phyloP scores from a whole-genome alignment of 805 yeast genomes.

The Kodamaea kakaduensis region DNA sequence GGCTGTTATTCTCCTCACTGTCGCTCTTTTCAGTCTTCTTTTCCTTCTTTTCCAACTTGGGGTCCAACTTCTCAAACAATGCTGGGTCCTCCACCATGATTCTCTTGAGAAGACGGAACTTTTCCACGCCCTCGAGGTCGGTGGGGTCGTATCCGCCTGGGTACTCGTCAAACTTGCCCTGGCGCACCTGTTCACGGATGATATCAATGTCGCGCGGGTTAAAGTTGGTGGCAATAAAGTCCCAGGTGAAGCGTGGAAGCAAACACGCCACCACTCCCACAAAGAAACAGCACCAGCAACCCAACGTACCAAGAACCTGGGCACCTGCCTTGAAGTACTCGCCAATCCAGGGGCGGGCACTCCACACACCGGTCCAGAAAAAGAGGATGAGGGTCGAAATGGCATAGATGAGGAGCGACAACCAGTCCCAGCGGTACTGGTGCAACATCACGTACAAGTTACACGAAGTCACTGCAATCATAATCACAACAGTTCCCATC shows the following conservation, averaged over 20 bases:
- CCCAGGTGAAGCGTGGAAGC: constrained; percentile 63
- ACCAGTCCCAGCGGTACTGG: constrained; percentile 82
- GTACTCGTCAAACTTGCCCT: constrained; percentile 65
- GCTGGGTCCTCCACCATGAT: constrained; percentile 33
- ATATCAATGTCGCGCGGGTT: constrained; percentile 69
- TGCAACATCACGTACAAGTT: constrained; percentile 62
- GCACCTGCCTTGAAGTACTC: constrained; percentile 69
- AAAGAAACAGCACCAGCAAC: constrained; percentile 66
- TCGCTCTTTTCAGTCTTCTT: constrained; percentile 32
- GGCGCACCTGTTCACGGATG: constrained; percentile 62
- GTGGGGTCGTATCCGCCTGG: constrained; percentile 76
- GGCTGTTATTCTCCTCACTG: constrained; percentile 17
- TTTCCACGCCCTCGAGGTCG: constrained; percentile 51
- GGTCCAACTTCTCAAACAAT: constrained; percentile 32
- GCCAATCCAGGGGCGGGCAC: constrained; percentile 45
- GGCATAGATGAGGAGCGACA: constrained; percentile 50
- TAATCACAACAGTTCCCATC: constrained; percentile 65
- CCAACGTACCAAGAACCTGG: constrained; percentile 54
- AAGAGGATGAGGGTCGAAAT: constrained; percentile 59
- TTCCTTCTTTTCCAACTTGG: constrained; percentile 32
- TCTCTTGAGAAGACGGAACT: constrained; percentile 30
- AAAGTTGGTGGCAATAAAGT: constrained; percentile 48
- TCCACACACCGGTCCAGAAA: constrained; percentile 82
- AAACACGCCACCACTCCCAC: constrained; percentile 63
- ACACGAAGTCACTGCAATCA: constrained; percentile 65